Percentiles rank a stretch among this genome's conserved stretches.
Evolutionary conservation across 768 basidiomycete species (phyloP).

Genomic region (Sporobolomyces pararoseus): DNA sequence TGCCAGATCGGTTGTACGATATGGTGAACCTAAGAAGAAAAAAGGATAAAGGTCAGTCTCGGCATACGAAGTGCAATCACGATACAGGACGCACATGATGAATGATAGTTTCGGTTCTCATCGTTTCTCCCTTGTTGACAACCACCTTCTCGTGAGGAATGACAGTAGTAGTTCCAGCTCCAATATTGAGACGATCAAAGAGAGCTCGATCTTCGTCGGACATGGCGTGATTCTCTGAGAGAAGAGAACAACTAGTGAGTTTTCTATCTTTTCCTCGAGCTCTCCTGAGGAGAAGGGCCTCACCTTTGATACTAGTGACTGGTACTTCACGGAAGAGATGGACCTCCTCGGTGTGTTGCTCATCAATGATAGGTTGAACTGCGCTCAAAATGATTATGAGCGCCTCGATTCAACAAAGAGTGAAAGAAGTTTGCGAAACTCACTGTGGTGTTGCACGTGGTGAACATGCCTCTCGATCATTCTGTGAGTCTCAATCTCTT

Average conservation of each 20-base stretch:
- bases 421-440: neutral
- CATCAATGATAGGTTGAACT: slow-evolving; percentile 36
- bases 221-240: slow-evolving; percentile 29
- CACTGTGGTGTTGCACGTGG: slow-evolving; percentile 28
- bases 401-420: no score
- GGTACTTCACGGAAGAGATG: slow-evolving; percentile 37
- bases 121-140: slow-evolving; percentile 36
- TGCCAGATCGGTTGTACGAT: slow-evolving; percentile 36
- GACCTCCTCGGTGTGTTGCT: slow-evolving; percentile 30
- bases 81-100: slow-evolving; percentile 15
- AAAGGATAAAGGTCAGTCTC: neutral
- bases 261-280: neutral
- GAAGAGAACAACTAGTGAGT: neutral
- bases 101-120: slow-evolving; percentile 28
- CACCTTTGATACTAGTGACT: slow-evolving; percentile 28
- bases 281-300: neutral
- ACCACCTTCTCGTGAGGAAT: slow-evolving; percentile 30
- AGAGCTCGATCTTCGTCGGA: slow-evolving; percentile 19
- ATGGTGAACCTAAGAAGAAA: slow-evolving; percentile 1
- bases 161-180: slow-evolving; percentile 24
- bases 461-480: slow-evolving; percentile 30
- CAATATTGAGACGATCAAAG: slow-evolving; percentile 27
- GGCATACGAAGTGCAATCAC: neutral
- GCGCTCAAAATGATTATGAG: no score
- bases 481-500: slow-evolving; percentile 32